phyloP scores from a whole-genome alignment of 148 eudicot genomes.

The Camellia lanceoleosa region DNA sequence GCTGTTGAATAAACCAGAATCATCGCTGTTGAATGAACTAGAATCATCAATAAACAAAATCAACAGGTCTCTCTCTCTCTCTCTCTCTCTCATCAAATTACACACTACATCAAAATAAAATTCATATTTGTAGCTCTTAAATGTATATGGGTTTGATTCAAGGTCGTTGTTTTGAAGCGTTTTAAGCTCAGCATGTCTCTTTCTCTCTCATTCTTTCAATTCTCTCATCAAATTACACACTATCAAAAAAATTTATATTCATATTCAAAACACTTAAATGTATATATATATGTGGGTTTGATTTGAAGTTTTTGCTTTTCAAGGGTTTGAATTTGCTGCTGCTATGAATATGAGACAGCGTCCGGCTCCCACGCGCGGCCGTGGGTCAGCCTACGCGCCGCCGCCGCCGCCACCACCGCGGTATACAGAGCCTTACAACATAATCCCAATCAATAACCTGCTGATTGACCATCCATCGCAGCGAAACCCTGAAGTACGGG shows the following conservation, averaged over 20 bases:
- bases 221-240: background rate
- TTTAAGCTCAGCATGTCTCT: background rate
- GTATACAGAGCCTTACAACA: conserved; percentile 44
- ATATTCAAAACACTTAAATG: background rate
- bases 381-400: conserved; percentile 32
- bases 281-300: background rate
- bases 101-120: too few relatives aligned
- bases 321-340: background rate
- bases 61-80: too few relatives aligned
- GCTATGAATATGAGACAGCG: conserved; percentile 56
- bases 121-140: too few relatives aligned
- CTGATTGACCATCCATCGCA: conserved; percentile 73
- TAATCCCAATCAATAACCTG: conserved; percentile 79
- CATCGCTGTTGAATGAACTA: too few relatives aligned
- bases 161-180: background rate
- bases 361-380: conserved; percentile 44
- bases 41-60: too few relatives aligned
- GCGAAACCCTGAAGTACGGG: conserved; percentile 79
- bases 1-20: too few relatives aligned
- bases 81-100: too few relatives aligned
- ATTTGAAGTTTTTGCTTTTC: background rate
- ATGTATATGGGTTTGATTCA: too few relatives aligned
- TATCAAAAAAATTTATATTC: background rate
- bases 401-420: conserved; percentile 14
- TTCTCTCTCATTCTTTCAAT: background rate